phyloP scores from a whole-genome alignment of 23 red algal species.

The Gracilaria domingensis region DNA sequence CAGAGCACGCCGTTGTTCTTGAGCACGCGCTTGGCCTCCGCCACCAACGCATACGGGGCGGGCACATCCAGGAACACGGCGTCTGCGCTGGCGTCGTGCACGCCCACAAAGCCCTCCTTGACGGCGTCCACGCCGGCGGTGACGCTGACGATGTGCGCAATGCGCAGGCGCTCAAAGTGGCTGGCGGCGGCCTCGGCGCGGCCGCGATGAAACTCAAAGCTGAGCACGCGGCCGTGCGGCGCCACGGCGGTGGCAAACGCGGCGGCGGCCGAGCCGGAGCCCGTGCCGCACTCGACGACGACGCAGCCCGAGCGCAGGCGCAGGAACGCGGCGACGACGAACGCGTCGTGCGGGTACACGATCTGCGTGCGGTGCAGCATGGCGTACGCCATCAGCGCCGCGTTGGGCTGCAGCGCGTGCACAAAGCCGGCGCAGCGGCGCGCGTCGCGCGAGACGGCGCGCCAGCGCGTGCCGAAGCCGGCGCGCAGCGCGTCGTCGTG shows the following conservation, averaged over 20 bases:
- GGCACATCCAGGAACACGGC: slow-evolving; percentile 96
- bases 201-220: slow-evolving; percentile 83
- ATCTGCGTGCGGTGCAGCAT: slow-evolving; percentile 94
- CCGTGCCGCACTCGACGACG: slow-evolving; percentile 92
- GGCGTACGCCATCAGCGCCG: slow-evolving; percentile 79
- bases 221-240: slow-evolving; percentile 72
- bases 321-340: slow-evolving; percentile 73
- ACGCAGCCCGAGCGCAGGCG: slow-evolving; percentile 71
- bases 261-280: slow-evolving; percentile 75
- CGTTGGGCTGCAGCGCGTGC: slow-evolving; percentile 67
- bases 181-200: slow-evolving; percentile 54
- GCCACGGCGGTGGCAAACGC: slow-evolving; percentile 84
- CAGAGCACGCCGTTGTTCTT: slow-evolving; percentile 71
- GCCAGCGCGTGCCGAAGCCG: slow-evolving; percentile 66
- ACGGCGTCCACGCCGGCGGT: slow-evolving; percentile 64
- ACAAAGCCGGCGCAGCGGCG: slow-evolving; percentile 71
- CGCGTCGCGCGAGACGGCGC: slow-evolving; percentile 1
- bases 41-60: slow-evolving; percentile 68
- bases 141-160: slow-evolving; percentile 32
- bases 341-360: slow-evolving; percentile 91
- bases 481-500: slow-evolving; percentile 53
- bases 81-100: slow-evolving; percentile 50
- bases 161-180: slow-evolving; percentile 43
- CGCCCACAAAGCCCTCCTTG: slow-evolving; percentile 56
- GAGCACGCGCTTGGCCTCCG: slow-evolving; percentile 47